A percentile compares a stretch with the other conserved stretches of the same genome.
phyloP scores from a whole-genome alignment of 495 filamentous ascomycete genomes.

The Hamigera avellanea region DNA sequence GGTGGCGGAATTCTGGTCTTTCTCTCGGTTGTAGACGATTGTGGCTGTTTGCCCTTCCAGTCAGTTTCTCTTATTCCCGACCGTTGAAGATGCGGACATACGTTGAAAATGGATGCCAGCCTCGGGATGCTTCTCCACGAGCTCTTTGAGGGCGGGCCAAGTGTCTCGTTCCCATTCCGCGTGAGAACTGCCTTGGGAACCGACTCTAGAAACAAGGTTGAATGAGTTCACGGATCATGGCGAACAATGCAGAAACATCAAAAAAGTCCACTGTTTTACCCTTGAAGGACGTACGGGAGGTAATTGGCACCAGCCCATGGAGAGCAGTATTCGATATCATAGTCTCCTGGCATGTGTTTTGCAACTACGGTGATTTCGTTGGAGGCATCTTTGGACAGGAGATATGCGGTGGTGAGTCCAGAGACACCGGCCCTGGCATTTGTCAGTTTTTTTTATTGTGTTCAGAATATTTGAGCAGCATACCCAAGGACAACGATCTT shows the following conservation, averaged over 20 bases:
- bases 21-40: constrained; percentile 50
- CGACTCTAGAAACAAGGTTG: constrained; percentile 31
- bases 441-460: constrained; percentile 5
- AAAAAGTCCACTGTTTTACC: neutral
- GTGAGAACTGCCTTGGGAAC: constrained; percentile 36
- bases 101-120: constrained; percentile 84
- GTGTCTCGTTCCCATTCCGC: constrained; percentile 53
- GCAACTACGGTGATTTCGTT: constrained; percentile 73
- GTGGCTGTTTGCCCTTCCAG: constrained; percentile 26
- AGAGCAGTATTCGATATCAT: constrained; percentile 91
- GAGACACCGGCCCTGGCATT: constrained; percentile 69
- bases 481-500: constrained; percentile 60
- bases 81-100: too few species aligned
- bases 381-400: constrained; percentile 57
- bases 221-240: neutral
- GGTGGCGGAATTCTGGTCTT: constrained; percentile 40
- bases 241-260: neutral
- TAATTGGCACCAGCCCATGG: constrained; percentile 95
- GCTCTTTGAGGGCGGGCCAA: constrained; percentile 51
- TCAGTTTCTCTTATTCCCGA: neutral
- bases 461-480: constrained; percentile 6
- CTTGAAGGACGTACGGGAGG: constrained; percentile 49
- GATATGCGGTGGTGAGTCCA: constrained; percentile 82
- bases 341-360: constrained; percentile 98
- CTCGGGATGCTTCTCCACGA: constrained; percentile 66